These are phyloP conservation scores for Kodamaea nitidulidarum DNA, from an alignment of 805 yeast species.

Conservation along the genomic window DNA sequence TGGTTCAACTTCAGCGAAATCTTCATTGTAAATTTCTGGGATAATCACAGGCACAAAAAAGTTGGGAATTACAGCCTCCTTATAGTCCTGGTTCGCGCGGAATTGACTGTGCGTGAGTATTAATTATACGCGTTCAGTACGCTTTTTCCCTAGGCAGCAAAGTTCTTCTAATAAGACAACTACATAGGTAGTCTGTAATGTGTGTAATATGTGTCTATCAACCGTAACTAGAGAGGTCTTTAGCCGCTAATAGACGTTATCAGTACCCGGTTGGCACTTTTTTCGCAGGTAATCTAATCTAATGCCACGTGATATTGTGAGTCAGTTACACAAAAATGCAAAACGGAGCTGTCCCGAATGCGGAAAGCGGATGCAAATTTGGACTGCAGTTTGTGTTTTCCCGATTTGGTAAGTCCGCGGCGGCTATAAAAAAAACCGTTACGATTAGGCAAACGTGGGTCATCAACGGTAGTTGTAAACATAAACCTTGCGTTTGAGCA, in stretches of 20 bases:
- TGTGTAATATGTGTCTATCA: no score
- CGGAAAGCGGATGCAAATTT: not conserved
- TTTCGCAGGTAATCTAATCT: constrained; percentile 4
- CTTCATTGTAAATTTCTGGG: constrained; percentile 26
- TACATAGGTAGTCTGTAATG: no score
- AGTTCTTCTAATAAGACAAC: no score
- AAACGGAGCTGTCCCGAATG: not conserved
- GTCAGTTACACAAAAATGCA: constrained; percentile 5
- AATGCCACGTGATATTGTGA: constrained; percentile 11
- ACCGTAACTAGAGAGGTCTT: no score
- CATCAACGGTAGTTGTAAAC: no score
- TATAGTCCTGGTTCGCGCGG: constrained; percentile 1
- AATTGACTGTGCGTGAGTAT: not conserved
- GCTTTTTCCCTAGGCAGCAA: not conserved
- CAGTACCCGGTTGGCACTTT: constrained; percentile 1
- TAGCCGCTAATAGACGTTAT: not conserved
- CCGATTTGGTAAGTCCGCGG: no score
- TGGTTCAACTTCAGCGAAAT: constrained; percentile 40
- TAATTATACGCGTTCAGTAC: not conserved
- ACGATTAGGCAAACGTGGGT: not conserved
- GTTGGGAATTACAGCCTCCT: constrained; percentile 1
- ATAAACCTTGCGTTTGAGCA: no score
- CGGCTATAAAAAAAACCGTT: not conserved
- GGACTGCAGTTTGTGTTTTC: no score
- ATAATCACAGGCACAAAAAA: constrained; percentile 1